Conservation (phyloP, 768 basidiomycete species). For the Boletus reticuloceps region DNA sequence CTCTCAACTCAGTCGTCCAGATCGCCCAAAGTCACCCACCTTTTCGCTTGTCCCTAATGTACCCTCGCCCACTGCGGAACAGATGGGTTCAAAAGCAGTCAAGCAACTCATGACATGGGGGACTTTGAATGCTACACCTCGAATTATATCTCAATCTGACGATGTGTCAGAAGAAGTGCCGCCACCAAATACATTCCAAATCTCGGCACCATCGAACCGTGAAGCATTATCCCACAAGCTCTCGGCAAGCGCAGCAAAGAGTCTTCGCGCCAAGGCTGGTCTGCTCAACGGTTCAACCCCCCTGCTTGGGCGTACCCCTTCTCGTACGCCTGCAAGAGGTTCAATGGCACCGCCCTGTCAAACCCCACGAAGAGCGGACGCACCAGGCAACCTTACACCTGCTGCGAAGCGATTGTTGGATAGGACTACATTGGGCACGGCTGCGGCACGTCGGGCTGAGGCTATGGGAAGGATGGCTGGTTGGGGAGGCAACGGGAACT, state of each 20-base stretch:
- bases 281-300: constrained; percentile 45
- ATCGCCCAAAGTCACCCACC: constrained; percentile 59
- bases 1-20: constrained; percentile 36
- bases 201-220: constrained; percentile 73
- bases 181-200: constrained; percentile 64
- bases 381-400: constrained; percentile 78
- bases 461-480: constrained; percentile 56
- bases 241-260: constrained; percentile 78
- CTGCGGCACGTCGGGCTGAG: constrained; percentile 62
- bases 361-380: constrained; percentile 75
- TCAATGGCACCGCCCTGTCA: constrained; percentile 78
- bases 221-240: constrained; percentile 82
- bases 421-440: constrained; percentile 63
- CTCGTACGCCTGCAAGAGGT: constrained; percentile 35
- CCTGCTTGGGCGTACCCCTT: constrained; percentile 26
- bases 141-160: constrained; percentile 68
- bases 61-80: constrained; percentile 82
- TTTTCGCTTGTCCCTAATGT: constrained; percentile 82
- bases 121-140: constrained; percentile 86
- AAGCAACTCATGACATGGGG: constrained; percentile 99
- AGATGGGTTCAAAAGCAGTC: constrained; percentile 77
- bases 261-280: constrained; percentile 73
- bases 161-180: constrained; percentile 44
- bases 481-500: constrained; percentile 49
- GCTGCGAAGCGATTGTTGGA: constrained; percentile 78